phyloP scores from a whole-genome alignment of 1,284 basidiomycete genomes.

The Phellopilus nigrolimitatus region DNA sequence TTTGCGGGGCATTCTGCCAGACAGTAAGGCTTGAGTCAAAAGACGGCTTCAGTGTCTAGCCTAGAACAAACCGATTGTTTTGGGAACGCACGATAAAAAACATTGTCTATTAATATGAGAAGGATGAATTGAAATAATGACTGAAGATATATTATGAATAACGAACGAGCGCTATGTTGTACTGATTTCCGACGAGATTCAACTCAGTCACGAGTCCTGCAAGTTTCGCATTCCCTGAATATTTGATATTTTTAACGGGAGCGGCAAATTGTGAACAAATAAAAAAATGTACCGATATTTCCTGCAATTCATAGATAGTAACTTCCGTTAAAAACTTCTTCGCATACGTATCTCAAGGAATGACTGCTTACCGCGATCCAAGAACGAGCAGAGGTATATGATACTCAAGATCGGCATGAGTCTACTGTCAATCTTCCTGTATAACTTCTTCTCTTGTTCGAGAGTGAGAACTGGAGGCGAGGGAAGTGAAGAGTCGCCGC shows the following conservation, averaged over 20 bases:
- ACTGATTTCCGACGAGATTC: constrained; percentile 50
- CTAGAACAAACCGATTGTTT: background rate
- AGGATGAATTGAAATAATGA: background rate
- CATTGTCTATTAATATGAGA: constrained; percentile 45
- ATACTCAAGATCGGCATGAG: constrained; percentile 61
- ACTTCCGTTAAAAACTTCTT: background rate
- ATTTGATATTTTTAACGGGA: background rate
- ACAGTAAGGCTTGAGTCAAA: constrained; percentile 47
- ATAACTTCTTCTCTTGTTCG: constrained; percentile 53
- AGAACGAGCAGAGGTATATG: constrained; percentile 61
- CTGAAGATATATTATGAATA: constrained; percentile 10
- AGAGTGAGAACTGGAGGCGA: constrained; percentile 43
- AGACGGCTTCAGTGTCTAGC: background rate
- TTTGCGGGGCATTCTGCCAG: constrained; percentile 59
- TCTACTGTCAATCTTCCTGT: constrained; percentile 58
- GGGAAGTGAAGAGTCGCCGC: constrained; percentile 38
- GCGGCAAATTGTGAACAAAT: background rate
- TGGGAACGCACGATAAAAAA: constrained; percentile 56
- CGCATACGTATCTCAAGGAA: background rate
- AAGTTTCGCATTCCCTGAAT: constrained; percentile 58
- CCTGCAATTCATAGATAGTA: constrained; percentile 30
- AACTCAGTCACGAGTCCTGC: constrained; percentile 54
- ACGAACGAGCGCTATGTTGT: constrained; percentile 60
- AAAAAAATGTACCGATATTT: constrained; percentile 45
- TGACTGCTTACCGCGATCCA: constrained; percentile 51